Conservation (phyloP, 768 basidiomycete genomes). For the Chlorophyllum brunneum region DNA sequence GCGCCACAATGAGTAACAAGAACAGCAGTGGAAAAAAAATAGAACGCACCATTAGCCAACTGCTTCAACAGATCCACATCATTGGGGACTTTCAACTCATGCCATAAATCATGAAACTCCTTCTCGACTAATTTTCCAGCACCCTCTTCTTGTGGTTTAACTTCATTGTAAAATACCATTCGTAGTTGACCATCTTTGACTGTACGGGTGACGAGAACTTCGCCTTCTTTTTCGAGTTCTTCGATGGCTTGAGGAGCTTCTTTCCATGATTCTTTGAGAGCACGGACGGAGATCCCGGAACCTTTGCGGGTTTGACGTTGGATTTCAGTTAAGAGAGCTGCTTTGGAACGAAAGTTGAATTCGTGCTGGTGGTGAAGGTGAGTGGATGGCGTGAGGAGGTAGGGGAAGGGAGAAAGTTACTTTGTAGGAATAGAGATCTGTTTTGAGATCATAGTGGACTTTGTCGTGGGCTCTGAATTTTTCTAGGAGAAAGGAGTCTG, state of each 20-base stretch:
- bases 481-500: constrained; percentile 66
- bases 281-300: constrained; percentile 79
- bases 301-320: constrained; percentile 82
- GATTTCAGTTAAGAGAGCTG: constrained; percentile 78
- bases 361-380: constrained; percentile 57
- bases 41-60: constrained; percentile 60
- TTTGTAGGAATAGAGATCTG: constrained; percentile 83
- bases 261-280: constrained; percentile 89
- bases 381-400: background rate
- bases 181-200: constrained; percentile 5
- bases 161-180: constrained; percentile 13
- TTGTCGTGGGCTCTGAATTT: constrained; percentile 81
- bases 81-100: constrained; percentile 77
- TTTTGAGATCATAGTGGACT: constrained; percentile 77
- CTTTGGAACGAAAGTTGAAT: constrained; percentile 81
- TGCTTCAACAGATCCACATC: constrained; percentile 80
- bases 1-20: constrained; percentile 14
- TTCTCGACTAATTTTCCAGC: constrained; percentile 55
- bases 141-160: background rate
- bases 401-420: constrained; percentile 35
- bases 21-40: background rate
- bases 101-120: constrained; percentile 89
- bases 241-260: constrained; percentile 55
- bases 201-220: constrained; percentile 53
- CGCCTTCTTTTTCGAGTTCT: constrained; percentile 21